Conservation (phyloP, 768 basidiomycete species). For the Lentinula aciculospora region DNA sequence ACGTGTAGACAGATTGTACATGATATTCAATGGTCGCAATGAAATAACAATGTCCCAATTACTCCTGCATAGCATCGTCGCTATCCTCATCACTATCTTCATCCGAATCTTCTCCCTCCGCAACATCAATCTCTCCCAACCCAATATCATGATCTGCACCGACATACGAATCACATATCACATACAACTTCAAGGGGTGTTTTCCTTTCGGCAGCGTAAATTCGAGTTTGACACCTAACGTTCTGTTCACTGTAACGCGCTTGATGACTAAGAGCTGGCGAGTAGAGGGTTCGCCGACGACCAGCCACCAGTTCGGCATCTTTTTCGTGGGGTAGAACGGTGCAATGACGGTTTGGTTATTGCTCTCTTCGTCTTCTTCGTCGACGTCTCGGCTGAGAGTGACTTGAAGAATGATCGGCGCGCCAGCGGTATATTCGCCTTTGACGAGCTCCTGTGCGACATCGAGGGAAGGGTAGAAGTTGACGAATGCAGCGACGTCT, state of each 20-base stretch:
- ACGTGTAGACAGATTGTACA: too few species aligned
- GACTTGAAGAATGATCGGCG: slow-evolving; percentile 79
- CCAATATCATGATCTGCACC: slow-evolving; percentile 92
- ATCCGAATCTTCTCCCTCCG: slow-evolving; percentile 85
- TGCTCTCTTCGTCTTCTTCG: slow-evolving; percentile 58
- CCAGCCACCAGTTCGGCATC: slow-evolving; percentile 96
- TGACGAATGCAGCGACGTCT: slow-evolving; percentile 92
- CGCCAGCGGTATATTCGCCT: slow-evolving; percentile 80
- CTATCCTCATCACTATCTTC: slow-evolving; percentile 72
- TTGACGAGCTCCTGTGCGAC: slow-evolving; percentile 83
- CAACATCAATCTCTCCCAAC: slow-evolving; percentile 78
- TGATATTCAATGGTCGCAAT: too few species aligned
- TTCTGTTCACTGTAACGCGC: slow-evolving; percentile 87
- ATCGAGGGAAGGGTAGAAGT: slow-evolving; percentile 96
- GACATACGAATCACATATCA: slow-evolving; percentile 89
- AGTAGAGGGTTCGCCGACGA: slow-evolving; percentile 80
- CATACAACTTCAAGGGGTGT: slow-evolving; percentile 78
- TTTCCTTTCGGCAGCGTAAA: slow-evolving; percentile 82
- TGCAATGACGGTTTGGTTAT: slow-evolving; percentile 83
- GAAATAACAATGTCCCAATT: neutral
- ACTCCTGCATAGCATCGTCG: slow-evolving; percentile 59
- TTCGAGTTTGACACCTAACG: slow-evolving; percentile 80
- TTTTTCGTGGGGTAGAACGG: slow-evolving; percentile 90
- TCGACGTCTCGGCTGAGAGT: slow-evolving; percentile 77
- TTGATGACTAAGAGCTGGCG: slow-evolving; percentile 82